Conservation (phyloP, 1,139 yeast genomes). For the Scheffersomyces segobiensis region DNA sequence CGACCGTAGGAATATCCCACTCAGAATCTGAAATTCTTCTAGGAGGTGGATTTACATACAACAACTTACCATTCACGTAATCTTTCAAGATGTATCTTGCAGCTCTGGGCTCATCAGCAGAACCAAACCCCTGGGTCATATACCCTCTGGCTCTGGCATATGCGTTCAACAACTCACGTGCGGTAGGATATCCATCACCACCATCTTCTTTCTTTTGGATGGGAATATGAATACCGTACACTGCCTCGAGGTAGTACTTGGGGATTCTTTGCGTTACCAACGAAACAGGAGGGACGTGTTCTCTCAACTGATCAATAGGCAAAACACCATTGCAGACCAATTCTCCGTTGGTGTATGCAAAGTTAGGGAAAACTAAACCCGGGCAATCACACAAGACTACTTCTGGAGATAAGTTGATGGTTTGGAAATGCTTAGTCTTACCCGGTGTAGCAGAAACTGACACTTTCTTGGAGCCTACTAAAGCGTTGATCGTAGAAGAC, state of each 20-base stretch:
- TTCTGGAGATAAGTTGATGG: slow-evolving; percentile 79
- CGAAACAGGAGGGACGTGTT: slow-evolving; percentile 87
- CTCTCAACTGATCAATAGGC: slow-evolving; percentile 96
- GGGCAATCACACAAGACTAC: slow-evolving; percentile 97
- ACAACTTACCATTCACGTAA: slow-evolving; percentile 87
- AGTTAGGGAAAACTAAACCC: slow-evolving; percentile 97
- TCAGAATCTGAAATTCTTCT: slow-evolving; percentile 38
- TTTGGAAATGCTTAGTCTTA: slow-evolving; percentile 98
- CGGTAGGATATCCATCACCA: slow-evolving; percentile 85
- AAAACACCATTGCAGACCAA: slow-evolving; percentile 96
- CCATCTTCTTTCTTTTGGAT: slow-evolving; percentile 79
- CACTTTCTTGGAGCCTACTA: slow-evolving; percentile 94
- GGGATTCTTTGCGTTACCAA: slow-evolving; percentile 89
- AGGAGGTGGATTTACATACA: slow-evolving; percentile 90
- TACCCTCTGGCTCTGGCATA: slow-evolving; percentile 97
- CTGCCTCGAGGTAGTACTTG: slow-evolving; percentile 82
- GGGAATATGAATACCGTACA: slow-evolving; percentile 89
- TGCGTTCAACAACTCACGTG: slow-evolving; percentile 85
- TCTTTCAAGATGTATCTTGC: slow-evolving; percentile 91
- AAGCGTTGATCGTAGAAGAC: slow-evolving; percentile 92
- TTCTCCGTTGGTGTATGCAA: slow-evolving; percentile 95
- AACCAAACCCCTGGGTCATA: slow-evolving; percentile 96
- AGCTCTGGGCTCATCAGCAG: slow-evolving; percentile 96
- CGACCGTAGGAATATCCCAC: slow-evolving; percentile 40
- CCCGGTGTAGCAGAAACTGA: slow-evolving; percentile 99